Conservation (phyloP, 768 basidiomycete species). For the Leccinum broughii region DNA sequence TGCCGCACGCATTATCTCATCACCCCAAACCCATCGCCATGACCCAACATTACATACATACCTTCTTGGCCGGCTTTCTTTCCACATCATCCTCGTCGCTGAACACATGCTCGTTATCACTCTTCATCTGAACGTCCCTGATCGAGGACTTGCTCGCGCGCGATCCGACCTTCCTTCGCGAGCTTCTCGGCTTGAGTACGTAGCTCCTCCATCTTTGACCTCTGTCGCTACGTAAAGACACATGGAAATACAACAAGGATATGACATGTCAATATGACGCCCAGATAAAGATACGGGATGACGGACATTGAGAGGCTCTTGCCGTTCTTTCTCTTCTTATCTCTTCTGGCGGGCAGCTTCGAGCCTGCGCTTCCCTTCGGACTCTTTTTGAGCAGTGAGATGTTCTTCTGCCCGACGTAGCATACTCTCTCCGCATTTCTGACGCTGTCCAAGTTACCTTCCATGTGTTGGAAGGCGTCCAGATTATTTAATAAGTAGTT, state of each 20-base stretch:
- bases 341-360: conserved; percentile 76
- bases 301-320: conserved; percentile 66
- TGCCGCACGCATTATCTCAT: conserved; percentile 14
- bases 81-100: conserved; percentile 72
- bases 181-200: conserved; percentile 73
- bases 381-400: conserved; percentile 50
- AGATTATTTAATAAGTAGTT: conserved; percentile 59
- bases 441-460: conserved; percentile 51
- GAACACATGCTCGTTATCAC: conserved; percentile 72
- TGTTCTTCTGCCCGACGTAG: conserved; percentile 40
- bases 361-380: conserved; percentile 75
- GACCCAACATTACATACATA: conserved; percentile 37
- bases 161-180: conserved; percentile 74
- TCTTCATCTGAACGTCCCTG: conserved; percentile 59
- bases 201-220: conserved; percentile 59
- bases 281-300: background rate
- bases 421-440: conserved; percentile 87
- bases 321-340: conserved; percentile 73
- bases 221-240: conserved; percentile 38
- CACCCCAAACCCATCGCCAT: background rate
- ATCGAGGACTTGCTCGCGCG: conserved; percentile 79
- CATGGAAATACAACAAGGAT: background rate
- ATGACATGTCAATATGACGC: background rate
- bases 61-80: conserved; percentile 67
- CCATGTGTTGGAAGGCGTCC: conserved; percentile 67